Evolutionary conservation across 2,329 filamentous ascomycete species (phyloP).

Genomic region (Apiospora arundinis): DNA sequence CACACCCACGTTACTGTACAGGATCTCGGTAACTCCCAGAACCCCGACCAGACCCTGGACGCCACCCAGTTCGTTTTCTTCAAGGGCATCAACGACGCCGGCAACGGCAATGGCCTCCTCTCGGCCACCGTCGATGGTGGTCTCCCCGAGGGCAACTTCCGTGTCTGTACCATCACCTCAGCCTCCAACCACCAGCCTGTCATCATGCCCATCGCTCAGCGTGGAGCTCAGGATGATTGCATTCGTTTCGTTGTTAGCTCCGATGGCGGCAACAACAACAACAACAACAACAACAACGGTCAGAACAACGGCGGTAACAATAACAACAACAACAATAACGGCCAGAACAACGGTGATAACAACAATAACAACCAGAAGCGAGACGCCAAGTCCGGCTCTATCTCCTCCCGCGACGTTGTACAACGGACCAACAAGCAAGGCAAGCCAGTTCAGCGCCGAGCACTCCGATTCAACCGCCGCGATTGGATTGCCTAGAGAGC

Average conservation of each 20-base stretch:
- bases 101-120: conserved; percentile 61
- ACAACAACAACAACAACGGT: conserved; percentile 28
- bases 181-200: conserved; percentile 70
- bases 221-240: conserved; percentile 71
- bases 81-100: conserved; percentile 69
- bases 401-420: neutral
- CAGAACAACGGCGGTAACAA: conserved; percentile 34
- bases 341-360: conserved; percentile 23
- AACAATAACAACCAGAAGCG: conserved; percentile 28
- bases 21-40: conserved; percentile 56
- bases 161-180: conserved; percentile 67
- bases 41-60: conserved; percentile 58
- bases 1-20: conserved; percentile 67
- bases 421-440: neutral
- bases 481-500: neutral
- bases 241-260: conserved; percentile 33
- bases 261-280: conserved; percentile 31
- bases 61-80: conserved; percentile 64
- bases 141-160: conserved; percentile 67
- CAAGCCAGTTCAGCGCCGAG: conserved; percentile 11
- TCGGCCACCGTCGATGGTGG: conserved; percentile 60
- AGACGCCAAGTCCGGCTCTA: neutral
- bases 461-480: neutral
- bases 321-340: conserved; percentile 26
- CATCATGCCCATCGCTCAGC: conserved; percentile 70